These are phyloP conservation scores for Babesia bigemina DNA, from an alignment of 169 alveolate genomes.

Conservation along the genomic window DNA sequence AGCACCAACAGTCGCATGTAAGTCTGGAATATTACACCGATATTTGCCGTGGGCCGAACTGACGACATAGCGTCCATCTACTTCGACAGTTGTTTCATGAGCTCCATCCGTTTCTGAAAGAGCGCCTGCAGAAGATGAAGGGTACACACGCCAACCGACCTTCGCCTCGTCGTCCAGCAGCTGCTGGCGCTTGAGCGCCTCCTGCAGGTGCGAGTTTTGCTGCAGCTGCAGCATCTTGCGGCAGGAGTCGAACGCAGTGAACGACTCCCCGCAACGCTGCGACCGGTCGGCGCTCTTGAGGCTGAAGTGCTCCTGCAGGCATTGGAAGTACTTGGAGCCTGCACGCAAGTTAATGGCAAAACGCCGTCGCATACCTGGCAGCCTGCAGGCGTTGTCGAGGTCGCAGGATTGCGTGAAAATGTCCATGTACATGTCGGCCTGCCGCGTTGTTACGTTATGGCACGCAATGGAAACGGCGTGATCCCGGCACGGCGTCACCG, in stretches of 20 bases:
- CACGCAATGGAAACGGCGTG: not conserved
- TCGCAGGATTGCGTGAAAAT: slow-evolving; percentile 80
- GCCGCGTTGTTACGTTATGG: not conserved
- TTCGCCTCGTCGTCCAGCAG: slow-evolving; percentile 71
- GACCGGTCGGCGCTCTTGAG: slow-evolving; percentile 51
- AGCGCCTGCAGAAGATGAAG: slow-evolving; percentile 1
- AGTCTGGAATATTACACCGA: too few relatives aligned
- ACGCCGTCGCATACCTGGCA: slow-evolving; percentile 68
- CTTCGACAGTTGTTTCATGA: slow-evolving; percentile 13
- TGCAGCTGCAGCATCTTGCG: slow-evolving; percentile 69
- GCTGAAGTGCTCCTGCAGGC: slow-evolving; percentile 73
- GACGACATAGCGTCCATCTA: too few relatives aligned
- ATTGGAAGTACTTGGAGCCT: slow-evolving; percentile 77
- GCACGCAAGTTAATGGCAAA: not conserved
- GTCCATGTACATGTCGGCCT: slow-evolving; percentile 79
- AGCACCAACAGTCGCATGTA: too few relatives aligned
- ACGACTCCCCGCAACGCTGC: slow-evolving; percentile 59
- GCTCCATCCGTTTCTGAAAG: slow-evolving; percentile 20
- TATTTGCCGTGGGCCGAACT: too few relatives aligned
- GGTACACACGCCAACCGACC: slow-evolving; percentile 6
- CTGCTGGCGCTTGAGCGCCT: slow-evolving; percentile 71
- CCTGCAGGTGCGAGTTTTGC: slow-evolving; percentile 66
- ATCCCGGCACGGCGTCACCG: not conserved
- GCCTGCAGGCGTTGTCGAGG: slow-evolving; percentile 78
- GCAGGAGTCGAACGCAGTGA: slow-evolving; percentile 69